These are phyloP conservation scores for Fusarium redolens DNA, from an alignment of 2,329 filamentous ascomycete species.

Conservation along the genomic window DNA sequence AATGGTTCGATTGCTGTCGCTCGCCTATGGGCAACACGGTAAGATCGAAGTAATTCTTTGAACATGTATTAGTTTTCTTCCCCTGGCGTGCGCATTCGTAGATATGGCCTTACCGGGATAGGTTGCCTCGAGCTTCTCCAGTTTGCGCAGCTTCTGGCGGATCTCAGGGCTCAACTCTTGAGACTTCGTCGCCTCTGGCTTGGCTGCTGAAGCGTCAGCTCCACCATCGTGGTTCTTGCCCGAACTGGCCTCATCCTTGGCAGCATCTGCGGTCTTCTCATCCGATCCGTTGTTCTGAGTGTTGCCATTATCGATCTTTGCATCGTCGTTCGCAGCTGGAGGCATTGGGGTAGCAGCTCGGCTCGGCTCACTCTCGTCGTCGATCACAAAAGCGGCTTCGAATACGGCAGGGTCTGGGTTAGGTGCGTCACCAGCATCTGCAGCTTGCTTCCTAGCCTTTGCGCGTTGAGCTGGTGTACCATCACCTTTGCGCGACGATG, in stretches of 20 bases:
- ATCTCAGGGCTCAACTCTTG: constrained; percentile 79
- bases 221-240: constrained; percentile 38
- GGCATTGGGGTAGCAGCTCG: constrained; percentile 69
- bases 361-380: constrained; percentile 79
- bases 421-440: constrained; percentile 53
- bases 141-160: constrained; percentile 78
- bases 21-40: constrained; percentile 88
- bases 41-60: constrained; percentile 84
- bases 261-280: constrained; percentile 21
- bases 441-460: constrained; percentile 55
- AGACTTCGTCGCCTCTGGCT: constrained; percentile 31
- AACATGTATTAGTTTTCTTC: not conserved
- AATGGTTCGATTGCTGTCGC: constrained; percentile 92
- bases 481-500: constrained; percentile 56
- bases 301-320: constrained; percentile 35
- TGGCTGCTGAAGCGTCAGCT: constrained; percentile 21
- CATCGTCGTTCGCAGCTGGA: constrained; percentile 51
- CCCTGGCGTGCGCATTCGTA: not conserved
- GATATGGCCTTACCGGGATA: constrained; percentile 75
- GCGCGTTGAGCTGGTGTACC: constrained; percentile 45
- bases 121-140: constrained; percentile 89
- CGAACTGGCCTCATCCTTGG: constrained; percentile 32
- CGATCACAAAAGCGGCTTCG: constrained; percentile 86
- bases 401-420: constrained; percentile 89
- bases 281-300: constrained; percentile 30